phyloP scores from a whole-genome alignment of 345 rosid genomes.

The Citrus medica region DNA sequence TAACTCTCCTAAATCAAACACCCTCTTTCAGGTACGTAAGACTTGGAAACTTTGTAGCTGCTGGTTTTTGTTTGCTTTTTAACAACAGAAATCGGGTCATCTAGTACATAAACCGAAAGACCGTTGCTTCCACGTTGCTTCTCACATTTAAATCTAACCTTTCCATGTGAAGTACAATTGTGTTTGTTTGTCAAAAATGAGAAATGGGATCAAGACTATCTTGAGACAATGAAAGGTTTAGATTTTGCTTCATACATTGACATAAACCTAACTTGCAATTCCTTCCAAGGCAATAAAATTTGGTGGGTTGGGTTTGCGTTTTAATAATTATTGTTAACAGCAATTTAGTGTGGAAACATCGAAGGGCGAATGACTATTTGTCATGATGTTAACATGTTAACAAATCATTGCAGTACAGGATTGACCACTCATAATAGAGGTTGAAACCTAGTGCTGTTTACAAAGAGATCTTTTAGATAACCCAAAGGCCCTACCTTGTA shows the following conservation, averaged over 20 bases:
- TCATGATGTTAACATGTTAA: neutral
- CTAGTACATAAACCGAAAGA: neutral
- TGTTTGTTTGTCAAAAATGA: neutral
- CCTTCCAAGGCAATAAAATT: neutral
- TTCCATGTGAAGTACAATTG: too few relatives aligned
- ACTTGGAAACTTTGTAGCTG: neutral
- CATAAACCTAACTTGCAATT: neutral
- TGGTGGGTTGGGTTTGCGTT: neutral
- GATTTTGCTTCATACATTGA: neutral
- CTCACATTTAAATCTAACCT: neutral
- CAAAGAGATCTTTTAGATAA: neutral
- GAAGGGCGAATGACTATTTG: neutral
- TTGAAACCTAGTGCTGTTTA: neutral
- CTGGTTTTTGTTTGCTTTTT: neutral
- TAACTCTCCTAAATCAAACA: neutral
- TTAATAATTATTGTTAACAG: neutral
- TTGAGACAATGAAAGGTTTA: neutral
- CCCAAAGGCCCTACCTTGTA: neutral
- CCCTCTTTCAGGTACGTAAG: neutral
- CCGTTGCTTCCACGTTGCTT: slow-evolving; percentile 22
- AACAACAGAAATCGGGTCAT: neutral
- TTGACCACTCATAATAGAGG: neutral
- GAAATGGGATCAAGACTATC: too few relatives aligned
- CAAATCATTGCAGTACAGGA: neutral
- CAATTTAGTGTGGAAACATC: neutral